Base-by-base conservation (phyloP, 129 eudicot genomes). In the Flaveria sonorensis region DNA sequence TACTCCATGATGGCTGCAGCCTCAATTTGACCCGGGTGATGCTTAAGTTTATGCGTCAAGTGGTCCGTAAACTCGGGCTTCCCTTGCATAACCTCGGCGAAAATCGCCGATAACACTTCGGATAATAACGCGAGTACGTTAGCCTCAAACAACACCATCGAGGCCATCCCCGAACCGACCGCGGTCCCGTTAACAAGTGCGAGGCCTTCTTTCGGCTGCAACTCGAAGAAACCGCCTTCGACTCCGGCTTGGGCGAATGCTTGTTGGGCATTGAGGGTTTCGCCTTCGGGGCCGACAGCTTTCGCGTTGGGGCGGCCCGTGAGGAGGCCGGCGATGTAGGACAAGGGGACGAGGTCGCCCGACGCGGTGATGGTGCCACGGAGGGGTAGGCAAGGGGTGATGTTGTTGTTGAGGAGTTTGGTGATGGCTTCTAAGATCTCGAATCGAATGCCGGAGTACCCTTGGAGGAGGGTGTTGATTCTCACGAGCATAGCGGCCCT, bases 1-100 rank as follows among this genome's bases (percentile, higher is more conserved):
- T 90, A 91, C 60, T 90, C 96, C 92, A 90, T 90, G 19, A 90
- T 86, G 0, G 92, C 96, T 19, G 96, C 96, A 5, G 96, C 96
- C 80, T 90, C 96, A 0, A 90, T 90, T 66, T 90, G 96, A 3
- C 96, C 96, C 2, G 96, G 96, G 40, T 90, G 96, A 71, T 90
- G 96, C 85, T 88, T 90, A 53, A 90, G 52, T 56, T 90, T 90
- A 50, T 90, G 96, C 0, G 92, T 90, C 87, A 90, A 78, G 55
- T 90, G 88, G 40, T 90, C 96, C 2, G 96, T 90, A 51, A 90
- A 90, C 73, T 90, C 96, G 5, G 92, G 91, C 40, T 87, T 87
- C 18, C 92, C 96, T 70, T 88, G 92, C 96, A 90, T 90, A 71
- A 90, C 96, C 55, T 90, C 92, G 3, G 90, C 87, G 24, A 90